phyloP scores from a whole-genome alignment of 768 basidiomycete genomes.

The Lactifluus piperatus region DNA sequence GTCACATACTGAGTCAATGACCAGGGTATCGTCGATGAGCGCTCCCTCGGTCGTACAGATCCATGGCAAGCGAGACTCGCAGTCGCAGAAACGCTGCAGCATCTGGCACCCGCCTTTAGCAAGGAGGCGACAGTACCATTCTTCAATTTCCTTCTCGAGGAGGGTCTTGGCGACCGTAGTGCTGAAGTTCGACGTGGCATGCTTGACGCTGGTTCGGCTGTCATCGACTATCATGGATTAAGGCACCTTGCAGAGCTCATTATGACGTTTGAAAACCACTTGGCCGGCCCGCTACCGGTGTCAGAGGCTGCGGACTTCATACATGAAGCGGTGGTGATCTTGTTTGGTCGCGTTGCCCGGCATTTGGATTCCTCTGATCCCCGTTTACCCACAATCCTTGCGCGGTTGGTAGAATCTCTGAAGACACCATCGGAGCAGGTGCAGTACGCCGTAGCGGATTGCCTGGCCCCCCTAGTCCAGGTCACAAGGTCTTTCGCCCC shows the following conservation, averaged over 20 bases:
- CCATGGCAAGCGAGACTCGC: conserved; percentile 84
- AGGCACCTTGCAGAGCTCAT: conserved; percentile 66
- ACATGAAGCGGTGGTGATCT: conserved; percentile 90
- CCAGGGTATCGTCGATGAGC: conserved; percentile 89
- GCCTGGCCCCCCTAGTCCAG: conserved; percentile 78
- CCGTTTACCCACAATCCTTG: conserved; percentile 74
- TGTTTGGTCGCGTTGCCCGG: conserved; percentile 86
- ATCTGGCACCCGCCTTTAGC: conserved; percentile 58
- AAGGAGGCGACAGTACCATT: conserved; percentile 54
- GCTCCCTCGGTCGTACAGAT: conserved; percentile 78
- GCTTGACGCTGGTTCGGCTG: conserved; percentile 72
- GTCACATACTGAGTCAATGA: background rate
- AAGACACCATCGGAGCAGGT: conserved; percentile 95
- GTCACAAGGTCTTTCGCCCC: conserved; percentile 53
- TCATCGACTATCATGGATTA: conserved; percentile 80
- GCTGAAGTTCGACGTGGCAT: conserved; percentile 78
- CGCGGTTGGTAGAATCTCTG: conserved; percentile 79
- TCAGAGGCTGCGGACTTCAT: conserved; percentile 78
- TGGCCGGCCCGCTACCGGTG: conserved; percentile 39
- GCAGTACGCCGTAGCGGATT: conserved; percentile 93
- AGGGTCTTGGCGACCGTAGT: conserved; percentile 80
- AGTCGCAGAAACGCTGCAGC: conserved; percentile 55
- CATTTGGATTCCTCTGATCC: conserved; percentile 73
- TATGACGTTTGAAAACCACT: conserved; percentile 69
- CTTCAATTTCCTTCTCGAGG: conserved; percentile 77